phyloP scores from a whole-genome alignment of 2,329 filamentous ascomycete species.

The Hortaea sp. region DNA sequence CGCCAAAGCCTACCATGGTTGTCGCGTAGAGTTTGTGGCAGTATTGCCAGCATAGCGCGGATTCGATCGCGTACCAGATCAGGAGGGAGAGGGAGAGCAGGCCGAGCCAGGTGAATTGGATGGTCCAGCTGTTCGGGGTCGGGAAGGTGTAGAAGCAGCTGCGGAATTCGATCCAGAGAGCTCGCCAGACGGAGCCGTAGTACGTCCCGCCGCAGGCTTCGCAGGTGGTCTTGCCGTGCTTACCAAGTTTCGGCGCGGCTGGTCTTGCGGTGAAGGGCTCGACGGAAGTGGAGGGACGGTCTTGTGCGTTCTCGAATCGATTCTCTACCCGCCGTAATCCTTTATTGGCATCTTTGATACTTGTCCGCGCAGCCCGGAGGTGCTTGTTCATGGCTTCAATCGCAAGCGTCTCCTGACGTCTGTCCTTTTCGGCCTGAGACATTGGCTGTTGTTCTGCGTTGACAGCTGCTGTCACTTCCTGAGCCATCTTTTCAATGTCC shows the following conservation, averaged over 20 bases:
- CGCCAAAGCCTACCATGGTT: conserved; percentile 40
- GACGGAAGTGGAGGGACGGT: background rate
- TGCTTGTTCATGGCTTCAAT: conserved; percentile 33
- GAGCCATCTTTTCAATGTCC: conserved; percentile 6
- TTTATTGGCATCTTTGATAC: conserved; percentile 34
- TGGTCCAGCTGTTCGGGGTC: conserved; percentile 5
- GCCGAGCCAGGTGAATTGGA: conserved; percentile 30
- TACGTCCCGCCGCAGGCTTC: conserved; percentile 17
- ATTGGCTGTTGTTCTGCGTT: conserved; percentile 2
- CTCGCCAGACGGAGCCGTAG: conserved; percentile 15
- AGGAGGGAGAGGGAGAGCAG: conserved; percentile 31
- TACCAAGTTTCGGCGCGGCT: background rate
- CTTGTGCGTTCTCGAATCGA: conserved; percentile 24
- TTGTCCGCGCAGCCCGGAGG: conserved; percentile 30
- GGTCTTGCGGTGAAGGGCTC: background rate
- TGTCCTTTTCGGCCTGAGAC: conserved; percentile 32
- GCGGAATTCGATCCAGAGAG: conserved; percentile 21
- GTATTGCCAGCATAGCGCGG: conserved; percentile 27
- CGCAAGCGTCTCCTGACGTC: conserved; percentile 32
- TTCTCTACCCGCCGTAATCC: conserved; percentile 34
- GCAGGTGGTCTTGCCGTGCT: conserved; percentile 8
- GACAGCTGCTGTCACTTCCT: conserved; percentile 2
- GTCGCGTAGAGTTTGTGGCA: conserved; percentile 41
- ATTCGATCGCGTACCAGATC: conserved; percentile 36
- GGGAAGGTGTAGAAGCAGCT: conserved; percentile 19